Conservation (phyloP, 2,329 filamentous ascomycete genomes). For the Chaetomium olivaceum region DNA sequence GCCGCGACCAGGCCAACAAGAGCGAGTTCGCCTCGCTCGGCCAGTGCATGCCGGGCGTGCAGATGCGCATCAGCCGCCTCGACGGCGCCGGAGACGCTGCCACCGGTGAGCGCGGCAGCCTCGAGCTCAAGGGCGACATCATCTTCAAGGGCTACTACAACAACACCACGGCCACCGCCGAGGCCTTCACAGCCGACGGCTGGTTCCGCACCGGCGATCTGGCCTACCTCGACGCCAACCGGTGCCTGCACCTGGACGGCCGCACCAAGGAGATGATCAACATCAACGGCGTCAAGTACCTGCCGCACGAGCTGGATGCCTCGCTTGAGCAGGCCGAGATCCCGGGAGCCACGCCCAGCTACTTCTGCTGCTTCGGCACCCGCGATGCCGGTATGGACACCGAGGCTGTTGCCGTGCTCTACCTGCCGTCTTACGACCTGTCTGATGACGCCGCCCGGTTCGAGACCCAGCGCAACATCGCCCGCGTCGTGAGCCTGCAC, state of each 20-base stretch:
- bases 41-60: constrained; percentile 40
- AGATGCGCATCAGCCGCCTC: constrained; percentile 42
- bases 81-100: constrained; percentile 24
- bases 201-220: constrained; percentile 48
- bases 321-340: constrained; percentile 41
- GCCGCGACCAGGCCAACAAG: constrained; percentile 39
- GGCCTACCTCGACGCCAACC: constrained; percentile 39
- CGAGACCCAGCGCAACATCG: constrained; percentile 32
- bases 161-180: constrained; percentile 56
- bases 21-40: constrained; percentile 43
- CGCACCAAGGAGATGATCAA: constrained; percentile 47
- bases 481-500: constrained; percentile 27
- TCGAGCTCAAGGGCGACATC: constrained; percentile 60
- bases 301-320: constrained; percentile 41
- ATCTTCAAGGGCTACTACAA: constrained; percentile 66
- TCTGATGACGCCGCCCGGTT: constrained; percentile 32
- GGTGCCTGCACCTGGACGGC: constrained; percentile 42
- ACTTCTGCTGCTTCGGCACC: constrained; percentile 21
- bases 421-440: constrained; percentile 37
- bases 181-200: constrained; percentile 54
- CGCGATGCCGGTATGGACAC: constrained; percentile 33
- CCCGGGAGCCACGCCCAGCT: constrained; percentile 19
- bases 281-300: constrained; percentile 50
- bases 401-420: constrained; percentile 45
- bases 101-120: constrained; percentile 49